Percentiles rank a stretch among this genome's conserved stretches.
Conservation (phyloP, 345 rosid species). For the Arabidopsis thaliana region TAIR10.1 NC_003071.7:15978001-15978500, state of each 20-base stretch:
- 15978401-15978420: not conserved
- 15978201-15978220: not conserved
- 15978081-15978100: not conserved
- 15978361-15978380: not conserved
- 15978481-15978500: not conserved
- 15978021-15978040: constrained; percentile 14
- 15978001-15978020: constrained; percentile 10
- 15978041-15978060: not conserved
- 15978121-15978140: not conserved
- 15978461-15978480: not conserved
- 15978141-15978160: not conserved
- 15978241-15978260: not conserved
- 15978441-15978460: not conserved
- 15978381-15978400: not conserved
- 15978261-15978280: not conserved
- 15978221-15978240: not conserved
- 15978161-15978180: not conserved
- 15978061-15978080: not conserved
- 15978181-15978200: not conserved
- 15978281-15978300: not conserved
- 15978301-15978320: not conserved
- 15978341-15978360: not conserved
- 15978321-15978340: not conserved
- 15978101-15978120: not conserved
- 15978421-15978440: no score